Base-by-base conservation (phyloP, 148 eudicot genomes). In the Polygonum aviculare region DNA sequence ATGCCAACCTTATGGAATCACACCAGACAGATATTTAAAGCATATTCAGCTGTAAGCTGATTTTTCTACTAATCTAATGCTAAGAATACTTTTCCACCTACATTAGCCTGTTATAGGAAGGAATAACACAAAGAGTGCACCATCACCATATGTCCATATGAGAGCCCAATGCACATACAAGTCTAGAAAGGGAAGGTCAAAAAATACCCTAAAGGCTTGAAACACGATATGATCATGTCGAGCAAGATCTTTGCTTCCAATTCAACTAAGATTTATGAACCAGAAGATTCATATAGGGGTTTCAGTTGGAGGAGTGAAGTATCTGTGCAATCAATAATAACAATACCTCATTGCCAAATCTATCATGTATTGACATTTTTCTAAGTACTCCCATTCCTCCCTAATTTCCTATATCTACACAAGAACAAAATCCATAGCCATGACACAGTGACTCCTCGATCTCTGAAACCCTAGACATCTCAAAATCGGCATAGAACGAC, bases 381-480 rank as follows among this genome's bases (percentile, higher is more conserved):
- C 69, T 14, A 33, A 26, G 21, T 35, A 67, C n/a, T 36, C 36
- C 44, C 9, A 36, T 35, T 35, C 45, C 10, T 9, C 35, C 33
- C 2, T 14, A 16, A 14, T 16, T 15, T 35, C 38, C 1, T 36
- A 67, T 35, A 3, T 65, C 70, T 33, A 41, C 39, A 65, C 6
- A 36, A 35, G 36, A 65, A 26, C 69, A 62, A 62, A 63, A 31
- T 31, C 14, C 7, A 14, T 59, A 5, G 36, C 44, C 11, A 14
- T 12, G 5, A 67, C 71, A 67, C 15, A 5, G 8, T 1, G 41
- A 65, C 40, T 1, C 6, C 36, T 35, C 71, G n/a, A n/a, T n/a
- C n/a, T 35, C 44, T 16, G 71, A 67, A 67, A 36, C 71, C 71
- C 71, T 67, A 67, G 71, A 36, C 44, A 67, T 6, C 45, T 31